Base-by-base conservation (phyloP, 2,329 filamentous ascomycete genomes). In the Aspergillus ustus region DNA sequence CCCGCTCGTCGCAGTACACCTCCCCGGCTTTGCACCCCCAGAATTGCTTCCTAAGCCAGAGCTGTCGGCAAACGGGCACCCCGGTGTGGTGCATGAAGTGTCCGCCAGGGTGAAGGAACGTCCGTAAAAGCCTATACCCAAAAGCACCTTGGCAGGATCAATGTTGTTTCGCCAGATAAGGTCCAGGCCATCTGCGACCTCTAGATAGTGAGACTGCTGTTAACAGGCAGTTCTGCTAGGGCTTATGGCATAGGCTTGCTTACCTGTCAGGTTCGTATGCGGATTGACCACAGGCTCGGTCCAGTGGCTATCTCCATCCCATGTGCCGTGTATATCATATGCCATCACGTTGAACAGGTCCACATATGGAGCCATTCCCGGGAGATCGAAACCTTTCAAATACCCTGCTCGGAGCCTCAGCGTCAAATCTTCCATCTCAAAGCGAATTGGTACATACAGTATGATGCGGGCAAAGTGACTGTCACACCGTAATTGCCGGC, bases 291-390 rank as follows among this genome's bases (percentile, higher is more conserved):
- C 31, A 17, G 60, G 20, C 1, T 57, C 56, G 7, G 62, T 66
- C 59, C 60, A 69, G 31, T 59, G 22, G 31, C 61, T 67, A 9
- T 48, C 44, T 9, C 43, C 45, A 60, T 73, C 69, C 71, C 71
- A 73, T 15, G 52, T 60, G 19, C 70, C 70, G 31, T 68, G 62
- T 2, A 72, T 59, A 56, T 73, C 69, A 57, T 72, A 73, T 2
- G 61, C 59, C 70, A 74, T 73, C 9, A 74, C 20, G 50, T 72
- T 72, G 60, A 73, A 72, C 52, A 60, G 72, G 43, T 71, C 67
- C 4, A 72, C 63, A 44, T 65, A 60, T n/a, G 61, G 15, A 3
- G 52, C 31, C 53, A 73, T 63, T 9, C 52, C 51, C 20, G 50
- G 37, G 13, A 72, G 11, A 48, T 74, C 69, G 48, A 73, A 74